Evolutionary conservation across 2,329 filamentous ascomycete genomes (phyloP), one percentile per base, ranked within the genome.

Genomic region (Pseudonectria foliicola): DNA sequence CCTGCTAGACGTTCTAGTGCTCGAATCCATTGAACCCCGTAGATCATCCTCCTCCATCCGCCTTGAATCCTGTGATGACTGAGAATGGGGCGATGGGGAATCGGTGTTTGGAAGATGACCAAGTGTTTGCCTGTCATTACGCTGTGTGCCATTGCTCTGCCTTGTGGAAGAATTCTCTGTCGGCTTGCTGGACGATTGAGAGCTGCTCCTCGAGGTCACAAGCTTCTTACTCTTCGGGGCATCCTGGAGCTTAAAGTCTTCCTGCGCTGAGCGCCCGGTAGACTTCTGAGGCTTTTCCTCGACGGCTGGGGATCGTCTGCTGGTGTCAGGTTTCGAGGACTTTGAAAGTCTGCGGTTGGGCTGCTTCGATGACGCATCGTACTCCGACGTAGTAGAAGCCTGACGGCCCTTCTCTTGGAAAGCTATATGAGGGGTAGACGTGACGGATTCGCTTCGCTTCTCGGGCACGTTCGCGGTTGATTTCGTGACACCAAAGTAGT

Each of bases 341-440:
- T 73, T 49, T 61, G 71, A 43, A 55, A 60, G 38, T 29, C 50
- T 54, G 7, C 49, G 40, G n/a, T 40, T 25, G 8, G 66, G 63
- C 31, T 63, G 60, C 50, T 68, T 79, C 15, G 67, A 62, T 30
- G 73, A 66, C 2, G 70, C 64, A 25, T 71, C 73, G 21, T 76
- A 68, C 15, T 77, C 49, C 14, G 49, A 63, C 10, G 81, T 76
- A 3, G 78, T 75, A 1, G 79, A 80, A 13, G 52, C 23, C 30
- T 61, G 55, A 3, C 84, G 75, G 2, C 77, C 77, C 60, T 89
- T 92, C 52, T 94, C 86, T 57, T 94, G 87, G 56, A 88, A 93
- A 14, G 87, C 84, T 50, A 94, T 94, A 53, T 95, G 88, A n/a
- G 88, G 86, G 12, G 85, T 88, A 3, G 79, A 74, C 39, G 65